These are phyloP conservation scores for Lizonia empirigonia DNA, from an alignment of 2,329 filamentous ascomycete species.

Conservation along the genomic window DNA sequence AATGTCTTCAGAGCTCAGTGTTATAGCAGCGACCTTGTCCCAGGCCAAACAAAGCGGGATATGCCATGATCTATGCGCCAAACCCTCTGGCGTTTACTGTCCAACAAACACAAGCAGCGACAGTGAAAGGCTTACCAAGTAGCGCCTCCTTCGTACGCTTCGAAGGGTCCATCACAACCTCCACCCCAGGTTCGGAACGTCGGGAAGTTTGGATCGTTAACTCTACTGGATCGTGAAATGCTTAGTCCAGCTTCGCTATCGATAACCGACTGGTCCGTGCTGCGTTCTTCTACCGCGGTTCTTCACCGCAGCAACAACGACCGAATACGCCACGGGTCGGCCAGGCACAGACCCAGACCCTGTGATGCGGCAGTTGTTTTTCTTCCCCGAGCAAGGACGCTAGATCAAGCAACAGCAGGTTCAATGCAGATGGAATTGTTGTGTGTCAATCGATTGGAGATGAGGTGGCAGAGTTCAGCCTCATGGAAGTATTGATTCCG, in stretches of 20 bases:
- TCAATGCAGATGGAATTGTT: too few relatives aligned
- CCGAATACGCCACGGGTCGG: too few relatives aligned
- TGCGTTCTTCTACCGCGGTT: neutral
- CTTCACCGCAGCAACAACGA: too few relatives aligned
- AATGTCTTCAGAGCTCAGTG: too few relatives aligned
- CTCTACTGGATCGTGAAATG: neutral
- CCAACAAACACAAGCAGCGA: too few relatives aligned
- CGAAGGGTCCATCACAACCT: slow-evolving; percentile 47
- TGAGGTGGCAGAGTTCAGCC: neutral
- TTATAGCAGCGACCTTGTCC: neutral
- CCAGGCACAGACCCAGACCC: too few relatives aligned
- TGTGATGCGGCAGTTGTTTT: too few relatives aligned
- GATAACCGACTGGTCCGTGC: slow-evolving; percentile 2
- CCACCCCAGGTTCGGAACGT: slow-evolving; percentile 6
- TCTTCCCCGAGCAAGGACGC: too few relatives aligned
- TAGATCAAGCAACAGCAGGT: too few relatives aligned
- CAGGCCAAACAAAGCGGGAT: too few relatives aligned
- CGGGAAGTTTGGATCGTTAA: slow-evolving; percentile 1
- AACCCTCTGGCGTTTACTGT: too few relatives aligned
- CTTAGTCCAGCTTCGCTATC: slow-evolving; percentile 3
- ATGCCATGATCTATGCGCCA: too few relatives aligned
- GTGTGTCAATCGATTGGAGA: neutral
- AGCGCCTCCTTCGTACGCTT: slow-evolving; percentile 51
- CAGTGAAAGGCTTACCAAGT: slow-evolving; percentile 34
- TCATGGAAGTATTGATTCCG: slow-evolving; percentile 7